phyloP scores from a whole-genome alignment of 441 rosid genomes.

The Pelargonium australe region DNA sequence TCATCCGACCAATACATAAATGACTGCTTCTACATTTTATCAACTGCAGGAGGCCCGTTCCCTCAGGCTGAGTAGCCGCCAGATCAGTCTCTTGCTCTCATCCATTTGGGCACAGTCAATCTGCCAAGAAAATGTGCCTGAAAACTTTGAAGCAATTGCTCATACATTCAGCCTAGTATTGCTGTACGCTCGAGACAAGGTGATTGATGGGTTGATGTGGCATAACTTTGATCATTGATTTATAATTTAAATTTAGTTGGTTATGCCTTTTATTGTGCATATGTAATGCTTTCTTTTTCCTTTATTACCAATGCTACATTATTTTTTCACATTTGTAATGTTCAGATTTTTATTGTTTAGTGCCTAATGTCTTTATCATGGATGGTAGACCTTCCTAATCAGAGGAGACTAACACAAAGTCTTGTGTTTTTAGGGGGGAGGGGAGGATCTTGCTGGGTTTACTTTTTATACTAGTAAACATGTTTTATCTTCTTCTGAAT shows the following conservation, averaged over 20 bases:
- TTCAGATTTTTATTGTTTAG: neutral
- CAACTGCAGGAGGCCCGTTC: constrained; percentile 50
- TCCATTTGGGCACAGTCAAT: constrained; percentile 92
- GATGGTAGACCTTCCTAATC: neutral
- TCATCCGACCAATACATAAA: constrained; percentile 12
- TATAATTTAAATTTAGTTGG: neutral
- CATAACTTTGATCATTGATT: constrained; percentile 7
- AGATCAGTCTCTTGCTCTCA: constrained; percentile 72
- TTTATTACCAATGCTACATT: neutral
- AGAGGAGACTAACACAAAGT: neutral
- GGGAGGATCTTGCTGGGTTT: neutral
- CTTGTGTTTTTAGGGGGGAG: too few species aligned
- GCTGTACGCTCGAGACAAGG: constrained; percentile 74
- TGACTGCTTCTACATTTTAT: constrained; percentile 16
- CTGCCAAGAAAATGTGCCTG: constrained; percentile 69
- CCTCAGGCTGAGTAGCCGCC: constrained; percentile 82
- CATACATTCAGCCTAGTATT: constrained; percentile 73
- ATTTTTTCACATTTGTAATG: neutral
- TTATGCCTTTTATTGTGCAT: constrained; percentile 8
- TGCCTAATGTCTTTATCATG: neutral
- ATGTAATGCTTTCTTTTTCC: neutral
- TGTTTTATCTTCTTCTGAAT: neutral
- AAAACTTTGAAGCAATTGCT: constrained; percentile 88
- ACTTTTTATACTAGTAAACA: neutral
- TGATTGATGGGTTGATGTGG: constrained; percentile 22